Percentiles rank a stretch among this genome's conserved stretches.
phyloP scores from a whole-genome alignment of 352 stramenopile species.

The Phytophthora cajani region DNA sequence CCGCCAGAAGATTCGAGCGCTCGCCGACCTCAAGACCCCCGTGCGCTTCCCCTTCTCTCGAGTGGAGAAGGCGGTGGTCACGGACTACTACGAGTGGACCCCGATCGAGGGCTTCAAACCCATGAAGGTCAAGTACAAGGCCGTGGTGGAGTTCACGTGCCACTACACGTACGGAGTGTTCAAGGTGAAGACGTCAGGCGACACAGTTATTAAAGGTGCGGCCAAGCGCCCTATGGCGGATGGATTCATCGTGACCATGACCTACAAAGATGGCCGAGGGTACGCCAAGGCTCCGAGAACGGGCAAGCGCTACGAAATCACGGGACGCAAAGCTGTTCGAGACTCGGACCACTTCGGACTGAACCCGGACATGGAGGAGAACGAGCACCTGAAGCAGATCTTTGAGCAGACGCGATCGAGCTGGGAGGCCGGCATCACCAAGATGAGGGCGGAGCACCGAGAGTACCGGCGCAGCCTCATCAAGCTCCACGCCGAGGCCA shows the following conservation, averaged over 20 bases:
- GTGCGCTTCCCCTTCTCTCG: constrained; percentile 43
- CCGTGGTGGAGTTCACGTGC: constrained; percentile 40
- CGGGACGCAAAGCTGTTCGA: constrained; percentile 2
- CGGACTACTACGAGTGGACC: constrained; percentile 20
- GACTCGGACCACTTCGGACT: constrained; percentile 39
- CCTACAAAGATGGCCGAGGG: constrained; percentile 40
- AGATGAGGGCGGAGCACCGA: constrained; percentile 35
- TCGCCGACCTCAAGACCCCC: constrained; percentile 21
- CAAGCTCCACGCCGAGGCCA: constrained; percentile 25
- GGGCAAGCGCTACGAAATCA: constrained; percentile 27
- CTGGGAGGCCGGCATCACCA: constrained; percentile 24
- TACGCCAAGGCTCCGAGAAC: constrained; percentile 36
- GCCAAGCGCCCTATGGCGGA: constrained; percentile 33
- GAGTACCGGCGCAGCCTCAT: constrained; percentile 24
- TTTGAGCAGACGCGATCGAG: constrained; percentile 25
- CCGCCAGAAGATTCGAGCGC: constrained; percentile 41
- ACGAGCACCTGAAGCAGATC: constrained; percentile 27
- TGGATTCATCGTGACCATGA: constrained; percentile 48
- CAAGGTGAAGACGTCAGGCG: constrained; percentile 17
- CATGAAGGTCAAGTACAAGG: constrained; percentile 9
- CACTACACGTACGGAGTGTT: constrained; percentile 44
- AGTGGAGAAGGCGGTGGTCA: constrained; percentile 31
- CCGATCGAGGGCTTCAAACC: constrained; percentile 2
- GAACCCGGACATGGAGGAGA: constrained; percentile 42
- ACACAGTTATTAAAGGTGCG: constrained; percentile 7